Evolutionary conservation across 805 yeast genomes (phyloP).

Genomic region (Zygosaccharomyces gambellarensis): DNA sequence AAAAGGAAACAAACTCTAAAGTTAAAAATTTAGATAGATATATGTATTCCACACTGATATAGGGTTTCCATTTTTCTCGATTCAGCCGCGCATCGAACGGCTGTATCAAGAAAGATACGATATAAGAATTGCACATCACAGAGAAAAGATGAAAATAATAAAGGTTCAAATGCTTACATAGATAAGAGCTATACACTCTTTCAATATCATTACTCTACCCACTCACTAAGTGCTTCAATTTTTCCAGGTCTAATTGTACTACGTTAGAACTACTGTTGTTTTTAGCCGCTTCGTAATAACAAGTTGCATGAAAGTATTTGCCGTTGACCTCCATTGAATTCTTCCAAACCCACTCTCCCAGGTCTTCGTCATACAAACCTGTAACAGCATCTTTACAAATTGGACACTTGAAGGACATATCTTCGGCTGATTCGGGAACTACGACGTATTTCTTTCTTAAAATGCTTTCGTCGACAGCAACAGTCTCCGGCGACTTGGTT

Average conservation of each 20-base stretch:
- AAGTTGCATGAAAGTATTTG: slow-evolving; percentile 59
- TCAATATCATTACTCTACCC: slow-evolving; percentile 3
- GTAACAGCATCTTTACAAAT: slow-evolving; percentile 62
- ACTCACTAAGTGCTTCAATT: slow-evolving; percentile 20
- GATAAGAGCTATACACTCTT: background rate
- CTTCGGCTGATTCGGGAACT: slow-evolving; percentile 60
- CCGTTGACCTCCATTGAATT: slow-evolving; percentile 53
- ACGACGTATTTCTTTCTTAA: slow-evolving; percentile 48
- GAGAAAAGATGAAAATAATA: background rate
- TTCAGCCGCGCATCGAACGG: too few species aligned
- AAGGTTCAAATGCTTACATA: background rate
- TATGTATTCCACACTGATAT: too few species aligned
- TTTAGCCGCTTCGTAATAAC: slow-evolving; percentile 55
- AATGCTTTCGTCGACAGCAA: slow-evolving; percentile 28
- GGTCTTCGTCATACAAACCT: slow-evolving; percentile 65
- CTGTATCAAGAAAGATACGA: too few species aligned
- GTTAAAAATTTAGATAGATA: background rate
- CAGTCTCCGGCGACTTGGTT: background rate
- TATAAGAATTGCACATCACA: too few species aligned
- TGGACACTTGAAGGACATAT: slow-evolving; percentile 57
- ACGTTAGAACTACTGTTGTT: slow-evolving; percentile 16
- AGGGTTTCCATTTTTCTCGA: too few species aligned
- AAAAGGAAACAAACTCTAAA: background rate
- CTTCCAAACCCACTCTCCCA: slow-evolving; percentile 80
- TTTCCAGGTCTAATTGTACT: slow-evolving; percentile 21